Percentiles rank a stretch among this genome's conserved stretches.
phyloP scores from a whole-genome alignment of 1,139 yeast genomes.

The Lodderomyces theae region DNA sequence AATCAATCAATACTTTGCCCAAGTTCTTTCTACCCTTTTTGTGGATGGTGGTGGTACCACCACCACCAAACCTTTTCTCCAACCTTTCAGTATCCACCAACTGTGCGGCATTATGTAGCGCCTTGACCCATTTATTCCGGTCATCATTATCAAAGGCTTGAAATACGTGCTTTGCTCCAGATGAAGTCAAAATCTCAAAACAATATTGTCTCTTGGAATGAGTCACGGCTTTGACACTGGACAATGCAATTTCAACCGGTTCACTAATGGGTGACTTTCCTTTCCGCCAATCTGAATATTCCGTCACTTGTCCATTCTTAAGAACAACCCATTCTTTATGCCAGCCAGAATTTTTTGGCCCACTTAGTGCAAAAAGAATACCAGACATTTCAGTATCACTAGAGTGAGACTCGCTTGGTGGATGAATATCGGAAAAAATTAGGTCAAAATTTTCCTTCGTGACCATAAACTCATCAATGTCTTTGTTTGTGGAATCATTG shows the following conservation, averaged over 20 bases:
- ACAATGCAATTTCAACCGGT: constrained; percentile 73
- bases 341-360: constrained; percentile 80
- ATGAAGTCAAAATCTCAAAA: constrained; percentile 74
- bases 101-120: constrained; percentile 52
- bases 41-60: not conserved
- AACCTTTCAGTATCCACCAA: constrained; percentile 31
- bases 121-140: constrained; percentile 65
- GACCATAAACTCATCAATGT: constrained; percentile 19
- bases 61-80: constrained; percentile 10
- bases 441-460: constrained; percentile 34
- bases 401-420: constrained; percentile 11
- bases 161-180: constrained; percentile 66
- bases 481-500: constrained; percentile 7
- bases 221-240: constrained; percentile 57
- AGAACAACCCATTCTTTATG: constrained; percentile 88
- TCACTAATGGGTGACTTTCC: constrained; percentile 61
- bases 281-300: constrained; percentile 80
- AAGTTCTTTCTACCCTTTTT: constrained; percentile 13
- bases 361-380: constrained; percentile 64
- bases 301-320: constrained; percentile 62
- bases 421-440: constrained; percentile 22
- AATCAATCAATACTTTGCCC: constrained; percentile 15
- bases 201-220: constrained; percentile 55
- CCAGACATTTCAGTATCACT: constrained; percentile 45
- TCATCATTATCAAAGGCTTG: constrained; percentile 77